A percentile compares a stretch with the other conserved stretches of the same genome.
These are phyloP conservation scores for Citrus trifoliata DNA, from an alignment of 345 rosid genomes.

Conservation along the genomic window DNA sequence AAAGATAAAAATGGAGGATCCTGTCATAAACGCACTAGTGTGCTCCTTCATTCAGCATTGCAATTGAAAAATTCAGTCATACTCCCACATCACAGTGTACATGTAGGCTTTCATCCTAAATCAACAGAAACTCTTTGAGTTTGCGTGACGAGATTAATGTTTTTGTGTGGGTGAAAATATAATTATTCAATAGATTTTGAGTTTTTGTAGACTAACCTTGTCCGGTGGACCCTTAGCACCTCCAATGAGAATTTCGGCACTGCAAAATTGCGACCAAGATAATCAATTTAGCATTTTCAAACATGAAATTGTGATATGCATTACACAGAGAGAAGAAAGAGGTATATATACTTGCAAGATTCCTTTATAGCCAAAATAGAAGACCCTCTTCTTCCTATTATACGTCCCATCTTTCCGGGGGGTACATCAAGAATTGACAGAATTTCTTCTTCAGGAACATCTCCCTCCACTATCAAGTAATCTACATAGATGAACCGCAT, in stretches of 20 bases:
- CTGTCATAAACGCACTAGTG: background rate
- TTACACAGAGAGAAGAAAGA: slow-evolving; percentile 14
- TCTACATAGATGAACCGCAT: slow-evolving; percentile 35
- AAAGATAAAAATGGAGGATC: background rate
- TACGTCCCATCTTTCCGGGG: slow-evolving; percentile 83
- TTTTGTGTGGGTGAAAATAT: background rate
- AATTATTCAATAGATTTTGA: background rate
- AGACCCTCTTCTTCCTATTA: slow-evolving; percentile 87
- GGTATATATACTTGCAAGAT: slow-evolving; percentile 65
- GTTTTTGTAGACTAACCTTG: slow-evolving; percentile 52
- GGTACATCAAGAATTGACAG: slow-evolving; percentile 86
- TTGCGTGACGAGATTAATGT: background rate
- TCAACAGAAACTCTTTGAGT: background rate
- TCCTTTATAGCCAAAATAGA: slow-evolving; percentile 74
- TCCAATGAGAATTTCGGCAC: slow-evolving; percentile 83
- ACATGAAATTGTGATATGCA: too few species aligned
- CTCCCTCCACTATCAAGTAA: slow-evolving; percentile 36
- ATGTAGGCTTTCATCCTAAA: background rate
- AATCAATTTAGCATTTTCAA: background rate
- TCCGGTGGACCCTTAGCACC: slow-evolving; percentile 89
- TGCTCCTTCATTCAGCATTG: background rate
- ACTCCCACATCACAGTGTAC: background rate
- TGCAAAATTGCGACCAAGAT: slow-evolving; percentile 32
- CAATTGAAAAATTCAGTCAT: background rate
- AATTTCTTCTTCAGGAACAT: slow-evolving; percentile 65